A percentile compares a stretch with the other conserved stretches of the same genome.
Evolutionary conservation across 768 basidiomycete genomes (phyloP).

Genomic region (Dentipellis fragilis): DNA sequence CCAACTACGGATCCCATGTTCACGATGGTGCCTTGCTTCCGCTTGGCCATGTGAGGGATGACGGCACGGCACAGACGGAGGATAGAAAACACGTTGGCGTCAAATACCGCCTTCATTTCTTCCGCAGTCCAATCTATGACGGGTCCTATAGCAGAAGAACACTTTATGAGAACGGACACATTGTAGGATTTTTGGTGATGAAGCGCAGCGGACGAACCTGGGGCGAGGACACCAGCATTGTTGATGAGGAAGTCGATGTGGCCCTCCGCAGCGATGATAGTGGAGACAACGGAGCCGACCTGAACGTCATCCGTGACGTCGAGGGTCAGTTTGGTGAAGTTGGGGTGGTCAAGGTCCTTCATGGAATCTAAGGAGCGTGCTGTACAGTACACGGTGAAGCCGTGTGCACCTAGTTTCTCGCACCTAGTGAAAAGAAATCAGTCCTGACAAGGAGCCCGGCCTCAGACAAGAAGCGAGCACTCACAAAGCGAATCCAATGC

Average conservation of each 20-base stretch:
- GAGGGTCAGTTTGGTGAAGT: slow-evolving; percentile 38
- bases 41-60: slow-evolving; percentile 63
- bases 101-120: slow-evolving; percentile 40
- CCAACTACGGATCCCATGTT: slow-evolving; percentile 68
- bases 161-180: not conserved
- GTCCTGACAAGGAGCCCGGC: not conserved
- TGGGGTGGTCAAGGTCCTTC: slow-evolving; percentile 35
- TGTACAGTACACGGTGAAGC: slow-evolving; percentile 70
- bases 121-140: slow-evolving; percentile 48
- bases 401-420: slow-evolving; percentile 53
- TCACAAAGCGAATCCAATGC: slow-evolving; percentile 62
- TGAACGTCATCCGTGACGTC: slow-evolving; percentile 41
- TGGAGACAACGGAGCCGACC: slow-evolving; percentile 27
- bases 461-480: not conserved
- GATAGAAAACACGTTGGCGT: slow-evolving; percentile 55
- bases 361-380: slow-evolving; percentile 58
- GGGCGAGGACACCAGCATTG: slow-evolving; percentile 45
- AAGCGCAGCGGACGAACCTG: slow-evolving; percentile 39
- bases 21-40: slow-evolving; percentile 52
- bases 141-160: slow-evolving; percentile 31
- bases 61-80: slow-evolving; percentile 52
- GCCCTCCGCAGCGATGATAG: slow-evolving; percentile 45
- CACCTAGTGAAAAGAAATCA: too few relatives aligned
- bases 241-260: slow-evolving; percentile 68
- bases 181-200: too few relatives aligned